Evolutionary conservation across 257 asterid genomes (phyloP), one percentile per base, ranked within the genome.

Genomic region (Gentiana straminea): DNA sequence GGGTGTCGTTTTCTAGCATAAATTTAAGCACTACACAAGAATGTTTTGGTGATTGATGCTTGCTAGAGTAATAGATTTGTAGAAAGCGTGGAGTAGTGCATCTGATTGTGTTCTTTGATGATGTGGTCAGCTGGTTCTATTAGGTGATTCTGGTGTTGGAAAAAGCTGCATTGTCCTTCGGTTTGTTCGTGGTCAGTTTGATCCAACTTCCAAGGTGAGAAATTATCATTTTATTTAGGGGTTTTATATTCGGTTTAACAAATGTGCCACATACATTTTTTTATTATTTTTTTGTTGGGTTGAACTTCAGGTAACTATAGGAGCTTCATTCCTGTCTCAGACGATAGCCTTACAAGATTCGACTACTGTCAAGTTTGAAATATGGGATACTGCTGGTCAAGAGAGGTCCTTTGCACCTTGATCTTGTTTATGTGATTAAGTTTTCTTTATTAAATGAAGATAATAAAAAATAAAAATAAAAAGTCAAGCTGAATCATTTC

Each of bases 361-460:
- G 53, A 85, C 95, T 6, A 92, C 97, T 0, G 95, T 92, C 37
- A 92, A 92, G 70, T 92, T 85, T 74, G 99, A 92, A 82, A 92
- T 92, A 79, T 92, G 99, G 99, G 99, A 92, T 65, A 92, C 99
- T 45, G 99, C 99, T 8, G 99, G 99, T 37, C 99, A 92, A 75
- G 99, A 92, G 74, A 92, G 99, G 99, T 92, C 60, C 44, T 57
- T 57, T 38, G 9, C 37, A 46, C 57, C 8, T 48, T 12, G 53
- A 6, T 51, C 39, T 46, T 45, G 7, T 24, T 34, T 37, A 49
- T 13, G 3, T 8, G 46, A 1, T 60, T 55, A 41, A 2, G 3
- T 7, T 2, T 11, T 9, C 8, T 55, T 49, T 49, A 43, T 44
- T 13, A 3, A 4, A 4, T 12, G 11, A 10, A 13, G 7, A 7